These are phyloP conservation scores for Cinchona pubescens DNA, from an alignment of 257 asterid species.

Conservation along the genomic window DNA sequence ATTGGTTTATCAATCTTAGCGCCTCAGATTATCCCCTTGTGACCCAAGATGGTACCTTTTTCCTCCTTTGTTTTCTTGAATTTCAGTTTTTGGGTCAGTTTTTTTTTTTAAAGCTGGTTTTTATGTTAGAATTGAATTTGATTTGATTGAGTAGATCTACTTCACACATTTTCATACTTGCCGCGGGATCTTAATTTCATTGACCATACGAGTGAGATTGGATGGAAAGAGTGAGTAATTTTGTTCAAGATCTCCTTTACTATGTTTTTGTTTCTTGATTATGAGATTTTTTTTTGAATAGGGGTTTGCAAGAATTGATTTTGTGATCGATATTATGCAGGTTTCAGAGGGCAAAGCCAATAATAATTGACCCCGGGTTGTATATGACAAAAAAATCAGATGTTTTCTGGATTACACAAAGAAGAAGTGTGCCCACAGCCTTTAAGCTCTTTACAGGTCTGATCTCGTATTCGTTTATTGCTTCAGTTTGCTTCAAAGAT, in stretches of 20 bases:
- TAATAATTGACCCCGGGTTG: conserved; percentile 91
- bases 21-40: conserved; percentile 94
- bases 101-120: not conserved
- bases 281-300: not conserved
- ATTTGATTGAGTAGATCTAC: conserved; percentile 61
- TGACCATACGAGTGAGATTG: conserved; percentile 90
- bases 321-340: conserved; percentile 31
- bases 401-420: conserved; percentile 93
- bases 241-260: conserved; percentile 1
- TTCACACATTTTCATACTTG: conserved; percentile 73
- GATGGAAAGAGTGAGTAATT: conserved; percentile 93
- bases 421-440: conserved; percentile 97
- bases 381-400: conserved; percentile 76
- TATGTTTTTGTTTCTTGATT: not conserved
- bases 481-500: not conserved
- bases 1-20: conserved; percentile 91
- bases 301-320: conserved; percentile 13
- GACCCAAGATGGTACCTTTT: conserved; percentile 73
- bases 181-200: conserved; percentile 95
- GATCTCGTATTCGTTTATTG: conserved; percentile 21
- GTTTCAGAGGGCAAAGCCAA: conserved; percentile 90
- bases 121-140: conserved; percentile 19
- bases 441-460: conserved; percentile 90
- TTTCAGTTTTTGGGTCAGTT: conserved; percentile 12
- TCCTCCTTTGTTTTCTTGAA: not conserved